Evolutionary conservation across 305 asterid genomes (phyloP).

Genomic region (Fraxinus sp.): DNA sequence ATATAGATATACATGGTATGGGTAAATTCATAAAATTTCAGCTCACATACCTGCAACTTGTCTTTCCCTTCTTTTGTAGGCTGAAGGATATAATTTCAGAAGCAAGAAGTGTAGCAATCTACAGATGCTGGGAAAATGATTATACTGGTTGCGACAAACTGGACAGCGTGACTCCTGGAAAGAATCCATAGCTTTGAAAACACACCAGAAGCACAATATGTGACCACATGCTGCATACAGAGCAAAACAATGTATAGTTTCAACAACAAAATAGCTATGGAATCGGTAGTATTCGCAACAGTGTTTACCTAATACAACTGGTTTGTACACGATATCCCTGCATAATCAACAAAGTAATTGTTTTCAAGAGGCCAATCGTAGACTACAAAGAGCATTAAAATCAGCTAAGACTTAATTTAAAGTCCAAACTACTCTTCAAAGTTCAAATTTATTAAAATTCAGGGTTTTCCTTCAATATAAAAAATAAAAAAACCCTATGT

Average conservation of each 20-base stretch:
- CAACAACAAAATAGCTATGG: not conserved
- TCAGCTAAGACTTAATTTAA: not conserved
- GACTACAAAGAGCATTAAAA: not conserved
- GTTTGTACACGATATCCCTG: constrained; percentile 72
- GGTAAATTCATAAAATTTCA: not conserved
- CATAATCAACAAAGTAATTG: constrained; percentile 17
- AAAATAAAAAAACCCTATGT: not conserved
- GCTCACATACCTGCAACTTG: constrained; percentile 45
- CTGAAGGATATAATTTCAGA: constrained; percentile 44
- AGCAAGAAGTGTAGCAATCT: constrained; percentile 47
- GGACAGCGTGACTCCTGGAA: constrained; percentile 49
- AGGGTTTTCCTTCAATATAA: not conserved
- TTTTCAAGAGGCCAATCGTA: not conserved
- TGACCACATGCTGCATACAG: constrained; percentile 62
- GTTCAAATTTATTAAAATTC: not conserved
- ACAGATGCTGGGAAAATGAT: constrained; percentile 57
- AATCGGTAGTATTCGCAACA: not conserved
- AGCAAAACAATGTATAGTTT: constrained; percentile 11
- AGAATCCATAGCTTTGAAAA: constrained; percentile 44
- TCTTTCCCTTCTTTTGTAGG: constrained; percentile 43
- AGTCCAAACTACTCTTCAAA: not conserved
- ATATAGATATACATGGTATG: not conserved
- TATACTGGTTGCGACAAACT: constrained; percentile 51
- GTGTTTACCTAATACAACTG: constrained; percentile 57
- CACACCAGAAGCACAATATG: constrained; percentile 73